phyloP scores from a whole-genome alignment of 2,329 filamentous ascomycete genomes.

The Fusarium duplospermum region DNA sequence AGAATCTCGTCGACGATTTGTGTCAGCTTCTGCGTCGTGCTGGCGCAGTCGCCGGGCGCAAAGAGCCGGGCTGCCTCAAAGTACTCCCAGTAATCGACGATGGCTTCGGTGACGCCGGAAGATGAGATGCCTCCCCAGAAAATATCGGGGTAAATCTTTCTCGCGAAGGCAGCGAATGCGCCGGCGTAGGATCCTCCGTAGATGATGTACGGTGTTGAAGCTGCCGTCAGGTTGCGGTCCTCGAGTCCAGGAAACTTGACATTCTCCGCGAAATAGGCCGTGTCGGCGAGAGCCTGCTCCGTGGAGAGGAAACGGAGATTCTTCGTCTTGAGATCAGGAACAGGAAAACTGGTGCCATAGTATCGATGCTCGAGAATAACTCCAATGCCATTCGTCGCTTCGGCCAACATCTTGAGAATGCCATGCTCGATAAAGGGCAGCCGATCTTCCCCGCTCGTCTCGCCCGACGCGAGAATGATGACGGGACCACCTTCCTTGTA shows the following conservation, averaged over 20 bases:
- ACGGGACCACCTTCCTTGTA: constrained; percentile 84
- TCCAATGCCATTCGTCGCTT: constrained; percentile 78
- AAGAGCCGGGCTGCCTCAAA: constrained; percentile 63
- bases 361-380: constrained; percentile 90
- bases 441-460: constrained; percentile 72
- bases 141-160: constrained; percentile 80
- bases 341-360: constrained; percentile 82
- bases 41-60: constrained; percentile 70
- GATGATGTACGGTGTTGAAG: constrained; percentile 76
- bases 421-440: constrained; percentile 82
- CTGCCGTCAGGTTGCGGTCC: constrained; percentile 72
- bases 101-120: constrained; percentile 81
- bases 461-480: constrained; percentile 80
- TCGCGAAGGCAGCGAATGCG: constrained; percentile 80
- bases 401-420: constrained; percentile 76
- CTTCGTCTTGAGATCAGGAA: constrained; percentile 71
- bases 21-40: constrained; percentile 68
- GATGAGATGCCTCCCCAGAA: constrained; percentile 85
- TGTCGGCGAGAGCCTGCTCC: constrained; percentile 84
- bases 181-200: constrained; percentile 91
- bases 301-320: constrained; percentile 86
- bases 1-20: constrained; percentile 65
- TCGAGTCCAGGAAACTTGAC: constrained; percentile 78
- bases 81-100: constrained; percentile 80
- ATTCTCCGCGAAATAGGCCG: constrained; percentile 82